Evolutionary conservation across 2,329 filamentous ascomycete species (phyloP).

Genomic region (Diaporthe citrichinensis): DNA sequence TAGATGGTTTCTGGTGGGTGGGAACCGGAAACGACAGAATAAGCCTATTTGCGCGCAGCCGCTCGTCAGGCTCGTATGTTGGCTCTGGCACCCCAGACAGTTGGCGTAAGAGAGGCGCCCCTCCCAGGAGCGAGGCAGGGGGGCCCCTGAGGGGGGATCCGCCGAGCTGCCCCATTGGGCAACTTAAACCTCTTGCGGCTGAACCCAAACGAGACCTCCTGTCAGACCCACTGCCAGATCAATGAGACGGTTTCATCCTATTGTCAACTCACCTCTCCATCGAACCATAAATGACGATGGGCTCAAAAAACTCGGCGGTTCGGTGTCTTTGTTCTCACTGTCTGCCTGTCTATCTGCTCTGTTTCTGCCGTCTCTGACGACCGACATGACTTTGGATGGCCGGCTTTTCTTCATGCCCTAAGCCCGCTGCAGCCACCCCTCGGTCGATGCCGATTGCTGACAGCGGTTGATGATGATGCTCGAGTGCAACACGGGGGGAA

Average conservation of each 20-base stretch:
- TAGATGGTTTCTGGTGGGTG: slow-evolving; percentile 25
- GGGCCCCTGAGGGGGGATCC: slow-evolving; percentile 15
- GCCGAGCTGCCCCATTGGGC: slow-evolving; percentile 33
- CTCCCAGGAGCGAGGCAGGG: slow-evolving; percentile 22
- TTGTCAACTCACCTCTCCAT: slow-evolving; percentile 21
- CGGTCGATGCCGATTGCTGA: neutral
- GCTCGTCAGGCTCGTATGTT: slow-evolving; percentile 28
- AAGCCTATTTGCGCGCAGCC: neutral
- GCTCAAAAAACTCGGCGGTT: slow-evolving; percentile 12
- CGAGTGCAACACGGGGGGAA: neutral
- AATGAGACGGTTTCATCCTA: slow-evolving; percentile 32
- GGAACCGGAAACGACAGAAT: slow-evolving; percentile 24
- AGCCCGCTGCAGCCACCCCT: slow-evolving; percentile 1
- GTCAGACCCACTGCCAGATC: slow-evolving; percentile 32
- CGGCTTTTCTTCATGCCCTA: slow-evolving; percentile 1
- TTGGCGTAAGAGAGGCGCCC: slow-evolving; percentile 26
- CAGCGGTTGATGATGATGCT: neutral
- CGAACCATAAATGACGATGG: slow-evolving; percentile 15
- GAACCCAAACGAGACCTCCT: slow-evolving; percentile 37
- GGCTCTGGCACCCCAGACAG: slow-evolving; percentile 12
- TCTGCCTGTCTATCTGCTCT: neutral
- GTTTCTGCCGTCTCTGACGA: slow-evolving; percentile 15
- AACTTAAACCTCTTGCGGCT: slow-evolving; percentile 30
- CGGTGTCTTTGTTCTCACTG: neutral
- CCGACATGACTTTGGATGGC: slow-evolving; percentile 18